Percentiles rank a stretch among this genome's conserved stretches.
phyloP scores from a whole-genome alignment of 1,139 yeast species.

The Diutina catenulata region DNA sequence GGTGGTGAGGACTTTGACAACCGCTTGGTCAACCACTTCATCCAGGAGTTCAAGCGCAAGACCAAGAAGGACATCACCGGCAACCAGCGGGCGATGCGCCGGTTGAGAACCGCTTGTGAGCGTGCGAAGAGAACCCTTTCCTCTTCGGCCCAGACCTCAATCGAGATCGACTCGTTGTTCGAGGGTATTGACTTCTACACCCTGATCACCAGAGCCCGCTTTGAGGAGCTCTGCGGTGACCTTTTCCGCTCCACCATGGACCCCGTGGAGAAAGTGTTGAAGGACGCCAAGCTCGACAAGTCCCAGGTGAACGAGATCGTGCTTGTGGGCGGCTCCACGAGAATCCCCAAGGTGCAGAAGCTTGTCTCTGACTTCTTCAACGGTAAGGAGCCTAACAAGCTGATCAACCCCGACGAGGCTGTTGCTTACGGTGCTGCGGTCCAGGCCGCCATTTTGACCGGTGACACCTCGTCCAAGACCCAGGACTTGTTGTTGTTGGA shows the following conservation, averaged over 20 bases:
- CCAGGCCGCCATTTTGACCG: slow-evolving; percentile 91
- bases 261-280: slow-evolving; percentile 88
- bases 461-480: slow-evolving; percentile 26
- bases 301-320: slow-evolving; percentile 84
- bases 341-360: slow-evolving; percentile 95
- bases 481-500: slow-evolving; percentile 7
- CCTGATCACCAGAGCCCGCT: slow-evolving; percentile 87
- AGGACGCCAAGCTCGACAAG: slow-evolving; percentile 78
- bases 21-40: slow-evolving; percentile 5
- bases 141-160: slow-evolving; percentile 78
- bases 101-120: slow-evolving; percentile 92
- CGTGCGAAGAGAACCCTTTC: slow-evolving; percentile 94
- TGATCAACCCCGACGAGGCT: slow-evolving; percentile 84
- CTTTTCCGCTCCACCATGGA: slow-evolving; percentile 81
- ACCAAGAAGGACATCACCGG: slow-evolving; percentile 63
- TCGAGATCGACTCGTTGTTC: slow-evolving; percentile 89
- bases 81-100: slow-evolving; percentile 73
- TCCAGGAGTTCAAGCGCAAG: slow-evolving; percentile 73
- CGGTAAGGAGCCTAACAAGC: slow-evolving; percentile 90
- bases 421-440: slow-evolving; percentile 47
- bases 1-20: slow-evolving; percentile 69
- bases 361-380: slow-evolving; percentile 77
- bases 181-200: slow-evolving; percentile 95
- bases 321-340: slow-evolving; percentile 93
- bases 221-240: slow-evolving; percentile 84